Percentiles rank a stretch among this genome's conserved stretches.
These are phyloP conservation scores for Melocanna baccifera DNA, from an alignment of 176 grass and related monocot genomes.

Conservation along the genomic window DNA sequence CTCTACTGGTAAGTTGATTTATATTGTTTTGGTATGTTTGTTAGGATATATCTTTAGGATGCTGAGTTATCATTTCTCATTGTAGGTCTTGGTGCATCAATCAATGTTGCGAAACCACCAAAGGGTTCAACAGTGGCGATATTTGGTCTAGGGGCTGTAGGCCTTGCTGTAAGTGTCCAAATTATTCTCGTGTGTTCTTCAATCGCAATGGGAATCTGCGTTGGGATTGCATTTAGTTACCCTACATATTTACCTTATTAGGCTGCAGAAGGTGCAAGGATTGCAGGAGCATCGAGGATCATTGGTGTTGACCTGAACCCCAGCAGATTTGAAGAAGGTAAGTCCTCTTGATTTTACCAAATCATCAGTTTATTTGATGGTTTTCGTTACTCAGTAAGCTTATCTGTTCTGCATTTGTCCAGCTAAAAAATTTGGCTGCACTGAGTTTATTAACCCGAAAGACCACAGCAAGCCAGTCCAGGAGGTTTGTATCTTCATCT, in stretches of 20 bases:
- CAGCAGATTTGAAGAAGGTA: conserved; percentile 73
- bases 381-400: neutral
- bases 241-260: conserved; percentile 6
- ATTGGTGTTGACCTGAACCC: conserved; percentile 82
- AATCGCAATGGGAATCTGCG: neutral
- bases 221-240: neutral
- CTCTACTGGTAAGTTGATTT: conserved; percentile 49
- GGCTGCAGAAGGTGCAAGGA: conserved; percentile 78
- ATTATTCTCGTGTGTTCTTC: neutral
- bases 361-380: neutral
- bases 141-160: conserved; percentile 88
- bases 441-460: conserved; percentile 78
- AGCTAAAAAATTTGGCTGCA: conserved; percentile 85
- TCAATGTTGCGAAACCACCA: conserved; percentile 84
- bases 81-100: conserved; percentile 73
- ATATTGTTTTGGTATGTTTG: neutral
- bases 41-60: neutral
- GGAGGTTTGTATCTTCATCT: conserved; percentile 45
- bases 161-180: conserved; percentile 63
- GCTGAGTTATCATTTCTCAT: neutral
- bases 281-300: conserved; percentile 74
- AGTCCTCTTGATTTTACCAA: neutral
- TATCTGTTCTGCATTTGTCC: neutral
- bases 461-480: conserved; percentile 72
- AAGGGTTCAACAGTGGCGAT: conserved; percentile 82